Percentiles rank a stretch among this genome's conserved stretches.
Evolutionary conservation across 2,329 filamentous ascomycete species (phyloP).

Genomic region (Pyrenophora tritici-repentis): DNA sequence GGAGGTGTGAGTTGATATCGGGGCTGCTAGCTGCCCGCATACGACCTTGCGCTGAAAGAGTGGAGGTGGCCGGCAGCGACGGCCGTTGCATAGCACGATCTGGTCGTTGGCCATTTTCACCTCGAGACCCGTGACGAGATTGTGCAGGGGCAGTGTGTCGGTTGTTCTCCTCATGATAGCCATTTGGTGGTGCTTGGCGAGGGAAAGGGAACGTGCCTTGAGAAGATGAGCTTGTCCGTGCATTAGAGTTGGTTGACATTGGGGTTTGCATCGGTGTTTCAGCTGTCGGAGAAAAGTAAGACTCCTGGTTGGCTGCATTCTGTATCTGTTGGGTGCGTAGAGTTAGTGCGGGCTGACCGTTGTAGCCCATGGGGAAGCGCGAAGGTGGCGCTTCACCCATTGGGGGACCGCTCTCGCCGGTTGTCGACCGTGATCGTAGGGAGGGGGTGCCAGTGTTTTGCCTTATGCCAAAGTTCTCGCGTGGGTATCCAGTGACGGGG

Average conservation of each 20-base stretch:
- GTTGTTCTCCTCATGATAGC: conserved; percentile 73
- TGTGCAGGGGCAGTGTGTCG: conserved; percentile 89
- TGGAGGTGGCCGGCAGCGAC: conserved; percentile 72
- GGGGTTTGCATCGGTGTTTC: conserved; percentile 84
- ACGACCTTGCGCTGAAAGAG: conserved; percentile 57
- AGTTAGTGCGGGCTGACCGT: conserved; percentile 62
- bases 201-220: conserved; percentile 82
- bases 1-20: conserved; percentile 73
- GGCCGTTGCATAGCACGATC: conserved; percentile 73
- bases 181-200: conserved; percentile 69
- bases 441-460: conserved; percentile 76
- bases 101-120: conserved; percentile 70
- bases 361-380: conserved; percentile 70
- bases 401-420: conserved; percentile 68
- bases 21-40: conserved; percentile 93
- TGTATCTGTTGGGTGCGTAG: conserved; percentile 70
- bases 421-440: conserved; percentile 75
- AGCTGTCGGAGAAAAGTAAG: conserved; percentile 87
- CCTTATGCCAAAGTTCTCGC: conserved; percentile 59
- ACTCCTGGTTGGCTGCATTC: conserved; percentile 72
- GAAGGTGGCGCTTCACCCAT: conserved; percentile 63
- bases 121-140: conserved; percentile 75
- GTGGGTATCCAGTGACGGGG: conserved; percentile 41
- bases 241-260: conserved; percentile 59
- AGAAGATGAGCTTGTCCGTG: conserved; percentile 71